These are phyloP conservation scores for Peronosclerospora sorghi DNA, from an alignment of 352 stramenopile species.

Conservation along the genomic window DNA sequence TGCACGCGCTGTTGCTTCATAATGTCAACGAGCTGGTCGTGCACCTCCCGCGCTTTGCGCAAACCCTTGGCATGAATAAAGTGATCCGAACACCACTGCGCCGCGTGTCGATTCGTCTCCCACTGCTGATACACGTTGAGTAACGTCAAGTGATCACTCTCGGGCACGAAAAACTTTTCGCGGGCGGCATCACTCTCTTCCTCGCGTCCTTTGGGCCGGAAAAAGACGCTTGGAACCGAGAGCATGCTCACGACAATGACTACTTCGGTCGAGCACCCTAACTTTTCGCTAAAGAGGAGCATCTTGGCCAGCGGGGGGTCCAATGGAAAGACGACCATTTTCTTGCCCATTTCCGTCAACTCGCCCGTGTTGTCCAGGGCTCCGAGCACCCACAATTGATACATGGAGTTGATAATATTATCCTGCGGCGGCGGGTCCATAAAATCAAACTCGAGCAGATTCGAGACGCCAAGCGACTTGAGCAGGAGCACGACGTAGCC, in stretches of 20 bases:
- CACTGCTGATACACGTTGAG: slow-evolving; percentile 94
- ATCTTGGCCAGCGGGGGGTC: slow-evolving; percentile 93
- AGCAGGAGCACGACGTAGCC: slow-evolving; percentile 96
- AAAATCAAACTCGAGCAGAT: slow-evolving; percentile 97
- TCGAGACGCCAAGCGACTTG: slow-evolving; percentile 95
- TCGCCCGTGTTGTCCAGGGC: slow-evolving; percentile 96
- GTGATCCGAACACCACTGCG: slow-evolving; percentile 90
- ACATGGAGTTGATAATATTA: slow-evolving; percentile 98
- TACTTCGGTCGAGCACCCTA: slow-evolving; percentile 92
- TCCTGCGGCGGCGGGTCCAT: slow-evolving; percentile 95
- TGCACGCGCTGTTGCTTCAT: slow-evolving; percentile 95
- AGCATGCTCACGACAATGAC: slow-evolving; percentile 96
- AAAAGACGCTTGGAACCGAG: slow-evolving; percentile 94
- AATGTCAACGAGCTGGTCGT: slow-evolving; percentile 94
- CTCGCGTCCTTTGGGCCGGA: slow-evolving; percentile 92
- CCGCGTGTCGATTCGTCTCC: slow-evolving; percentile 93
- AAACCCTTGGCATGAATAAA: slow-evolving; percentile 97
- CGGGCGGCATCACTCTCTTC: slow-evolving; percentile 95
- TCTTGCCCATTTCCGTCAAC: slow-evolving; percentile 91
- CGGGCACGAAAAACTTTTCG: slow-evolving; percentile 99
- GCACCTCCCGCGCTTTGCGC: slow-evolving; percentile 86
- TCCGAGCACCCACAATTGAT: slow-evolving; percentile 97
- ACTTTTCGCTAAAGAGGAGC: slow-evolving; percentile 91
- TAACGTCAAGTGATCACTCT: slow-evolving; percentile 95
- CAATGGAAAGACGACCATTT: slow-evolving; percentile 98